These are phyloP conservation scores for Botrytis galanthina DNA, from an alignment of 2,329 filamentous ascomycete species.

Conservation along the genomic window DNA sequence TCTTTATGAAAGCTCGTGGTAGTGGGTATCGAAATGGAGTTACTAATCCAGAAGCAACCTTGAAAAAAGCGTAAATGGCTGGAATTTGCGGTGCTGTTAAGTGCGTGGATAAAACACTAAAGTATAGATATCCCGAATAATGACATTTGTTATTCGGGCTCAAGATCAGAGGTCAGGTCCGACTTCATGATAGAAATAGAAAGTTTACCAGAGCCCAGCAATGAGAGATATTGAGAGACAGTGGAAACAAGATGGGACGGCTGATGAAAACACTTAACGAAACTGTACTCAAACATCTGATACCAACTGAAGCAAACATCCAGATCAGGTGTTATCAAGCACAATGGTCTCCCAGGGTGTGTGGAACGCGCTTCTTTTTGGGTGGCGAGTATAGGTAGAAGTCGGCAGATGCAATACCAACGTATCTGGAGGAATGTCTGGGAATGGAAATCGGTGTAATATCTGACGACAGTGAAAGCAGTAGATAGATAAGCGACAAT, in stretches of 20 bases:
- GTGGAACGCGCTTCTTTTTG: neutral
- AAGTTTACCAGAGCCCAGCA: fast-evolving
- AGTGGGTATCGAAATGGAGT: neutral
- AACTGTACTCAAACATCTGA: neutral
- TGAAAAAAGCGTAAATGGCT: too few species aligned
- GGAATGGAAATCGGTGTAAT: neutral
- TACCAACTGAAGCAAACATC: neutral
- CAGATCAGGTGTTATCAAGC: too few species aligned
- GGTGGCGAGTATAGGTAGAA: fast-evolving
- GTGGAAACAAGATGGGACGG: neutral
- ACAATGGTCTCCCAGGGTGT: too few species aligned
- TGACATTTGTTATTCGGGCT: fast-evolving
- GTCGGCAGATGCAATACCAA: neutral
- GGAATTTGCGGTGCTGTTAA: neutral
- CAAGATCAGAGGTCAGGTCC: neutral
- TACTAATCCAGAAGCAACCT: neutral
- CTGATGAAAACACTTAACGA: neutral
- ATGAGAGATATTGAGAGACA: neutral
- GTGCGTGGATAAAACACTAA: neutral
- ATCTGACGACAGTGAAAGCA: neutral
- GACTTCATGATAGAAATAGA: neutral
- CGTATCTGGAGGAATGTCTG: neutral
- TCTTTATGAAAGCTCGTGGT: neutral
- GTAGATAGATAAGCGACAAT: neutral
- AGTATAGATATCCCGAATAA: neutral